Percentiles rank a stretch among this genome's conserved stretches.
Evolutionary conservation across 768 basidiomycete genomes (phyloP).

Genomic region (Phlebiopsis flavidoalba): DNA sequence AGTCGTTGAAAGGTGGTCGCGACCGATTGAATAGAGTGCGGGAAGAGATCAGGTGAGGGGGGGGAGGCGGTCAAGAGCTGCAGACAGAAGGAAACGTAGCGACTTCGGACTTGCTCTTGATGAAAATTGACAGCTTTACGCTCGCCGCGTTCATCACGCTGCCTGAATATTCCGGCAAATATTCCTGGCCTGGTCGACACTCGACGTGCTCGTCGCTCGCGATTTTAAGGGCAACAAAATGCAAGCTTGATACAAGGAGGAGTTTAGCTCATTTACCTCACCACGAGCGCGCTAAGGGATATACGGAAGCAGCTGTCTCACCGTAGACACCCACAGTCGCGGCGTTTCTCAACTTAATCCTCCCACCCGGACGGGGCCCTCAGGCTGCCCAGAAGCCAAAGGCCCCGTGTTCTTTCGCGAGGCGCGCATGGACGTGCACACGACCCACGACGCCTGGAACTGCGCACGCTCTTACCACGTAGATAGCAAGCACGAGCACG

Average conservation of each 20-base stretch:
- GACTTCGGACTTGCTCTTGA: neutral
- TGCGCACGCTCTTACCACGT: constrained; percentile 35
- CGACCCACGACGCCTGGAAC: constrained; percentile 40
- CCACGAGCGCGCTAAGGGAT: constrained; percentile 10
- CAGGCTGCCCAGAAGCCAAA: neutral
- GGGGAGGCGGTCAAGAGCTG: neutral
- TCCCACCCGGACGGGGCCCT: constrained; percentile 2
- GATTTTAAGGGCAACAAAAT: constrained; percentile 3
- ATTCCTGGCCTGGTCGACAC: neutral
- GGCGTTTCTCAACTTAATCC: constrained; percentile 1
- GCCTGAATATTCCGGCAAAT: neutral
- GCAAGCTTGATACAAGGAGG: neutral
- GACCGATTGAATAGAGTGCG: neutral
- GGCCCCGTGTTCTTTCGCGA: neutral
- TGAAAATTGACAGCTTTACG: too few relatives aligned
- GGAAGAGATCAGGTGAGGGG: neutral
- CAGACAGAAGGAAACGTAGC: neutral
- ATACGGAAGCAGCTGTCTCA: constrained; percentile 1
- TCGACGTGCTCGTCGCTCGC: neutral
- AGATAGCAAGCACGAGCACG: constrained; percentile 30
- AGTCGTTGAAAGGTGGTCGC: neutral
- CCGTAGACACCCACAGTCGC: neutral
- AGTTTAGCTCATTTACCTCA: neutral
- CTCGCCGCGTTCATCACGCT: neutral
- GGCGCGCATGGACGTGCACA: constrained; percentile 33